Percentiles rank a stretch among this genome's conserved stretches.
phyloP scores from a whole-genome alignment of 2,329 filamentous ascomycete genomes.

The Hypoxylon sp. region DNA sequence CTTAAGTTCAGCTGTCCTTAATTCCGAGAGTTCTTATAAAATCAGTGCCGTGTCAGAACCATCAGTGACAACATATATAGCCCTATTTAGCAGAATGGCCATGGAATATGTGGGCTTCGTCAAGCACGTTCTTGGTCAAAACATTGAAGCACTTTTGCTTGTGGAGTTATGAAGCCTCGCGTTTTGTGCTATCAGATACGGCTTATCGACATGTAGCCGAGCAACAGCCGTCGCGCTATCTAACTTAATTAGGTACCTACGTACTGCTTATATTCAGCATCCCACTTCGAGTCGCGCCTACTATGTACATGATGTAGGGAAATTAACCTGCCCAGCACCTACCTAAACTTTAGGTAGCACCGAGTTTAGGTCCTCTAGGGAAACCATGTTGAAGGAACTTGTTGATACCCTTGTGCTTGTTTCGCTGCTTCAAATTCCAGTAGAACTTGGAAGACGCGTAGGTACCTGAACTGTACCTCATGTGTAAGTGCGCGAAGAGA shows the following conservation, averaged over 20 bases:
- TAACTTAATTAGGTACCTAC: conserved; percentile 16
- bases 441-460: background rate
- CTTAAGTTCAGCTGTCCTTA: conserved; percentile 2
- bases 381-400: background rate
- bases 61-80: background rate
- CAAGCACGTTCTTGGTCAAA: background rate
- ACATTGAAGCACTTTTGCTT: background rate
- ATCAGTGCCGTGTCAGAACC: background rate
- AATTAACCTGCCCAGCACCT: conserved; percentile 7
- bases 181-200: background rate
- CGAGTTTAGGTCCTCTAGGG: conserved; percentile 1
- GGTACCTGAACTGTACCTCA: conserved; percentile 2
- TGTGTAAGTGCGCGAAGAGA: background rate
- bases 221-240: conserved; percentile 32
- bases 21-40: background rate
- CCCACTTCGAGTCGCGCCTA: conserved; percentile 9
- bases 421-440: background rate
- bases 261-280: conserved; percentile 11
- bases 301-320: background rate
- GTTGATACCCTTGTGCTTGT: background rate
- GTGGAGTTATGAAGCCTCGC: background rate
- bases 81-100: background rate
- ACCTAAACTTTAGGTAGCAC: conserved; percentile 19
- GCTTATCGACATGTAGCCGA: conserved; percentile 25
- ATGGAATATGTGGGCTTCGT: background rate